Evolutionary conservation across 495 filamentous ascomycete species (phyloP).

Genomic region (Umbilicaria muhlenbergii): DNA sequence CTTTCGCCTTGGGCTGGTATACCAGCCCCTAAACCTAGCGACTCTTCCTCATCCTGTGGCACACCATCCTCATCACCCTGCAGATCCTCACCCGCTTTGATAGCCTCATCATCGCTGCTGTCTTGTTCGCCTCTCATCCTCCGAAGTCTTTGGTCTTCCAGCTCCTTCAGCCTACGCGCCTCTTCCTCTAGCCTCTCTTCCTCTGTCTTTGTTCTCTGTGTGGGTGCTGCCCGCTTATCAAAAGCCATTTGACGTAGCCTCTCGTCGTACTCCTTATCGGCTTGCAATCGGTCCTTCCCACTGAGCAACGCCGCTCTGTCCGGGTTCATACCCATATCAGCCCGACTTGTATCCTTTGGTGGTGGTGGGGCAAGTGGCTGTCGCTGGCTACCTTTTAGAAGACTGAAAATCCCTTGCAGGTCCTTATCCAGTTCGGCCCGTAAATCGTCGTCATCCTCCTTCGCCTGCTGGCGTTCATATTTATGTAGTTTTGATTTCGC

Average conservation of each 20-base stretch:
- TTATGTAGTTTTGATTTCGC: constrained; percentile 93
- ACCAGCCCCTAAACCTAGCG: constrained; percentile 35
- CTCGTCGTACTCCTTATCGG: constrained; percentile 74
- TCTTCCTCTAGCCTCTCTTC: constrained; percentile 72
- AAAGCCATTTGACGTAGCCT: constrained; percentile 63
- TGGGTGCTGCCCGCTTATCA: constrained; percentile 69
- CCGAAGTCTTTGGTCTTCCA: constrained; percentile 60
- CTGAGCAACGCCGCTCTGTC: constrained; percentile 42
- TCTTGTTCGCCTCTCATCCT: constrained; percentile 58
- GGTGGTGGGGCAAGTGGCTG: constrained; percentile 26
- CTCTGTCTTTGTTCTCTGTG: constrained; percentile 77
- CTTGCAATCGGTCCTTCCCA: constrained; percentile 42
- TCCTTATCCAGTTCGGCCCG: constrained; percentile 64
- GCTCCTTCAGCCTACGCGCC: constrained; percentile 52
- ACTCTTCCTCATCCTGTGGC: constrained; percentile 34
- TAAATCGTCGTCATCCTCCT: constrained; percentile 91
- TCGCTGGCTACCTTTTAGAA: constrained; percentile 38
- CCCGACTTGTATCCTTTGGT: constrained; percentile 17
- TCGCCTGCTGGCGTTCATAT: constrained; percentile 77
- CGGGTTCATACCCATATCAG: constrained; percentile 37
- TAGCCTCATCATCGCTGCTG: constrained; percentile 31
- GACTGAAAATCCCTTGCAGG: constrained; percentile 59
- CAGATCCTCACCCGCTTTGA: constrained; percentile 26
- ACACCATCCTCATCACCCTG: constrained; percentile 22
- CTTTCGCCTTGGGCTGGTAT: constrained; percentile 14